A percentile compares a stretch with the other conserved stretches of the same genome.
Conservation (phyloP, 1,284 basidiomycete genomes). For the Sutorius eximius region DNA sequence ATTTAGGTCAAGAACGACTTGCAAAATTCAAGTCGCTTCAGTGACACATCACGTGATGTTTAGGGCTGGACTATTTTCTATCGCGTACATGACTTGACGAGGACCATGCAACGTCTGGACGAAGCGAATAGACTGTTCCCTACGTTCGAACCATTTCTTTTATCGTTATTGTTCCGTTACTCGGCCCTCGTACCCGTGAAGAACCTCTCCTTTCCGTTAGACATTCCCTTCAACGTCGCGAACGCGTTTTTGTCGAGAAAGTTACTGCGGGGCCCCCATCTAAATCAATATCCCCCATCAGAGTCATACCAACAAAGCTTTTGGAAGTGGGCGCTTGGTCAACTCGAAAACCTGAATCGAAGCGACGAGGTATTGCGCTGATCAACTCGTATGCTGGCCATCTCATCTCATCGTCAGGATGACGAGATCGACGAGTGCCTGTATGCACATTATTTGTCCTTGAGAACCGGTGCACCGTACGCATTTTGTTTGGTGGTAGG, state of each 20-base stretch:
- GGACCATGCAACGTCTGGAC: neutral
- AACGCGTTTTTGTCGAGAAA: constrained; percentile 55
- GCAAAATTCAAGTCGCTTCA: constrained; percentile 21
- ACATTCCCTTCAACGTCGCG: constrained; percentile 36
- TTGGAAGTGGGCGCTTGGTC: constrained; percentile 67
- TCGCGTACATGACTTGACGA: too few species aligned
- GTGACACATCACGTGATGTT: constrained; percentile 28
- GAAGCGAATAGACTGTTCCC: constrained; percentile 1
- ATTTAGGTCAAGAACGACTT: constrained; percentile 12
- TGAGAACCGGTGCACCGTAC: constrained; percentile 38
- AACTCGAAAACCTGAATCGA: constrained; percentile 47
- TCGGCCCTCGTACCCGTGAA: constrained; percentile 52
- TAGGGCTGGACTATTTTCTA: constrained; percentile 11
- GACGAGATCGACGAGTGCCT: constrained; percentile 63
- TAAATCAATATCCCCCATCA: constrained; percentile 59
- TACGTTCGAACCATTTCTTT: constrained; percentile 21
- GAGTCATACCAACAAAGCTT: constrained; percentile 58
- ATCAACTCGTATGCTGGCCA: neutral
- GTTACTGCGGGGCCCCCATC: constrained; percentile 53
- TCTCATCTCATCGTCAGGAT: constrained; percentile 38
- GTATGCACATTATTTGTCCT: constrained; percentile 56
- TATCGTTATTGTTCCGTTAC: constrained; percentile 51
- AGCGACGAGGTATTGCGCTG: constrained; percentile 42
- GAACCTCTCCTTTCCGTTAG: constrained; percentile 39
- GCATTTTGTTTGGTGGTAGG: neutral